Evolutionary conservation across 805 yeast genomes (phyloP).

Genomic region (Myxozyma vanderwaltii): DNA sequence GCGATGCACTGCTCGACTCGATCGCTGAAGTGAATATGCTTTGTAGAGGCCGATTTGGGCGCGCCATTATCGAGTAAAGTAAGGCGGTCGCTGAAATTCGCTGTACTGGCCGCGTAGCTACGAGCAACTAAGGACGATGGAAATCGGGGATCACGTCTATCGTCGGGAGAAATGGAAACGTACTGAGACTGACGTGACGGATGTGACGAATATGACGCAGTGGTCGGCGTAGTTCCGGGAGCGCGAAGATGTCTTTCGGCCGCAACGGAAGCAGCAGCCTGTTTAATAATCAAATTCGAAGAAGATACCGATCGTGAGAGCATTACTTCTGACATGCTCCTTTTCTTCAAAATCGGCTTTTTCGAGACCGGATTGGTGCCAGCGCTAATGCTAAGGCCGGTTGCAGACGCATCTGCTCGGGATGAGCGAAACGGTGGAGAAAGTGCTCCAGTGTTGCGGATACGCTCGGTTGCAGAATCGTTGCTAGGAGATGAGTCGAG

Average conservation of each 20-base stretch:
- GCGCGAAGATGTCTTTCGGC: conserved; percentile 31
- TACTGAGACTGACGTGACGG: conserved; percentile 8
- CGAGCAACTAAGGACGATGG: conserved; percentile 23
- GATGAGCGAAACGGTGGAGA: conserved; percentile 28
- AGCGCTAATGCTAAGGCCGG: neutral
- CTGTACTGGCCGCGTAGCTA: conserved; percentile 26
- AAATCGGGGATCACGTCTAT: conserved; percentile 26
- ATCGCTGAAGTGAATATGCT: conserved; percentile 91
- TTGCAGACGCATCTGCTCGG: conserved; percentile 4
- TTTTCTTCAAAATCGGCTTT: conserved; percentile 86
- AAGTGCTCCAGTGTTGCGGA: conserved; percentile 14
- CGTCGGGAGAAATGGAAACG: neutral
- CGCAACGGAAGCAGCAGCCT: conserved; percentile 32
- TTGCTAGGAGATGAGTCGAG: conserved; percentile 8
- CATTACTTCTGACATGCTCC: conserved; percentile 81
- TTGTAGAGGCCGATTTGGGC: conserved; percentile 12
- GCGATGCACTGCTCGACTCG: conserved; percentile 95
- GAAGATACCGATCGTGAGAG: conserved; percentile 43
- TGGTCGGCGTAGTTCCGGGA: conserved; percentile 31
- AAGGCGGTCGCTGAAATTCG: conserved; percentile 29
- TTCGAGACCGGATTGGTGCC: conserved; percentile 38
- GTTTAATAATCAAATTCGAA: conserved; percentile 31
- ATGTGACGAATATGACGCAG: conserved; percentile 21
- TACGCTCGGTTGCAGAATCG: conserved; percentile 6
- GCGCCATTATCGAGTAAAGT: conserved; percentile 3